Evolutionary conservation across 257 asterid species (phyloP), one percentile per base, ranked within the genome.

Genomic region (Fraxinus anomala): DNA sequence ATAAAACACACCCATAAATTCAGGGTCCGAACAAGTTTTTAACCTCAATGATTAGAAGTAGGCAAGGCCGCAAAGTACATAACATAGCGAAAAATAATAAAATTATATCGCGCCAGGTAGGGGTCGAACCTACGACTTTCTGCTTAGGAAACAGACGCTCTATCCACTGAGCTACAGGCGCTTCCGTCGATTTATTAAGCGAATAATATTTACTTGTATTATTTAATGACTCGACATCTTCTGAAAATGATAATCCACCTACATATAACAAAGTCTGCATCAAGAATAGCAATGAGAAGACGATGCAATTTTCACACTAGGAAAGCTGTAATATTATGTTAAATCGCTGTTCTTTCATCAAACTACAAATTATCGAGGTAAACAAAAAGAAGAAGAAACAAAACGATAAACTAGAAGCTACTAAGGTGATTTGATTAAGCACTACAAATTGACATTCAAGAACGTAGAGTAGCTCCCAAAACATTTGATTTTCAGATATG

Each of bases 141-240:
- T 92, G 96, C 97, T 92, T 91, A 91, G 98, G 94, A 92, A 91
- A 92, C 91, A 91, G 93, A 89, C 96, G 94, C 97, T 92, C 96
- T 91, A 92, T 92, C 98, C 99, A 87, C 99, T 92, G 96, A 94
- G 97, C 97, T 91, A 94, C 97, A 89, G 89, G 93, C 95, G 92
- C 97, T 0, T 11, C 17, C 12, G 0, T 39, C 10, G 12, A 1
- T 0, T 14, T 1, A 10, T 1, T 0, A 11, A 40, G 49, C 14
- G 12, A 10, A 2, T 40, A 2, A 40, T 11, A 10, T 40, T 40
- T 2, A 11, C 0, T 0, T 2, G 1, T 42, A 2, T 5, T 0
- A 42, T 42, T 11, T 42, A 42, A 19, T 12, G 28, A 19, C 10
- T 54, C 26, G 0, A 7, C 26, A 19, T 54, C 26, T 3, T 3